Conservation (phyloP, 768 basidiomycete genomes). For the Tylopilus vinaceipallidus region DNA sequence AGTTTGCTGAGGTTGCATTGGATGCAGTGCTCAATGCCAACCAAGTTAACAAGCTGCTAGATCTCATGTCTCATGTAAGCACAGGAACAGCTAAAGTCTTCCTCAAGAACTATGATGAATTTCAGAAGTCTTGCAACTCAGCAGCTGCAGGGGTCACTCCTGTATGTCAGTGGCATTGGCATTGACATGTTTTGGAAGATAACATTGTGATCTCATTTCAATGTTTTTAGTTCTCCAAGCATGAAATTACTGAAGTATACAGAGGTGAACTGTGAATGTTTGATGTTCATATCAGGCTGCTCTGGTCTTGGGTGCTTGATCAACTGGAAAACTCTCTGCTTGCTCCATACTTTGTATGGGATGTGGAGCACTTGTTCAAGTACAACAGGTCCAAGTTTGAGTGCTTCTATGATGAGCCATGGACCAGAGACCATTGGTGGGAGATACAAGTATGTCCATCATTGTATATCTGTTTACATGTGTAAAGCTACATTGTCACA, state of each 20-base stretch:
- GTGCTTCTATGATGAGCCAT: slow-evolving; percentile 6
- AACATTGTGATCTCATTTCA: too few relatives aligned
- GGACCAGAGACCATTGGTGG: slow-evolving; percentile 12
- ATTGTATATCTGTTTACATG: too few relatives aligned
- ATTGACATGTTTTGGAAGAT: too few relatives aligned
- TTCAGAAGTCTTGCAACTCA: background rate
- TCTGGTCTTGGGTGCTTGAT: slow-evolving; percentile 9
- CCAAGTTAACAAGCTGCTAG: slow-evolving; percentile 4
- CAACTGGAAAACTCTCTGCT: background rate
- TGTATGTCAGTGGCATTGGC: slow-evolving; percentile 1
- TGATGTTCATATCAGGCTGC: background rate
- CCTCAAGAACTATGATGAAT: background rate
- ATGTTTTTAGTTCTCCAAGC: background rate
- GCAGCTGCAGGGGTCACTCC: slow-evolving; percentile 3
- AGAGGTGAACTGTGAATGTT: background rate
- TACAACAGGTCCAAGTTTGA: background rate
- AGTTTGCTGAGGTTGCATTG: slow-evolving; percentile 9
- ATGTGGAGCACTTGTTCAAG: background rate
- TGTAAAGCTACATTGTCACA: too few relatives aligned
- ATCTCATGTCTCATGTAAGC: background rate
- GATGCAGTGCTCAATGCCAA: slow-evolving; percentile 9
- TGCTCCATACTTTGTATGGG: slow-evolving; percentile 21
- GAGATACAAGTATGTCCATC: slow-evolving; percentile 12
- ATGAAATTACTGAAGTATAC: background rate
- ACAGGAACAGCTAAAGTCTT: slow-evolving; percentile 21